Percentiles rank a stretch among this genome's conserved stretches.
These are phyloP conservation scores for Starmerella etchellsii DNA, from an alignment of 805 yeast species.

Conservation along the genomic window DNA sequence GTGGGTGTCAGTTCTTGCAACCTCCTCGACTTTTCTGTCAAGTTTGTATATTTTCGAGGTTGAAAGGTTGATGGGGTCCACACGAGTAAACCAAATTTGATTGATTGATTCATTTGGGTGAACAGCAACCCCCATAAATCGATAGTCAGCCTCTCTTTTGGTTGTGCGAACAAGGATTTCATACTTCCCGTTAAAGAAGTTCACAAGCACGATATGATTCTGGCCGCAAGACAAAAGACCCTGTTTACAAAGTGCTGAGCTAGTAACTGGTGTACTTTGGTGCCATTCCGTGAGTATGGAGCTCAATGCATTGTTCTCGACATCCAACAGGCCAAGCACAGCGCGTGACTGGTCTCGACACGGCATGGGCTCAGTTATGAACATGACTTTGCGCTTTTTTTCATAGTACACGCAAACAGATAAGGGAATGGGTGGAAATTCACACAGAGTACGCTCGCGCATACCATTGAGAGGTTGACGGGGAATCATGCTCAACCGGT, in stretches of 20 bases:
- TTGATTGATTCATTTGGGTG: not conserved
- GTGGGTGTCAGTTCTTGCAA: not conserved
- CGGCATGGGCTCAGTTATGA: not conserved
- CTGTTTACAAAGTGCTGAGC: not conserved
- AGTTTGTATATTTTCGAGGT: not conserved
- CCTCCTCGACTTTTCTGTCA: not conserved
- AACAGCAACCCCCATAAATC: not conserved
- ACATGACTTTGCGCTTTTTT: not conserved
- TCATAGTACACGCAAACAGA: not conserved
- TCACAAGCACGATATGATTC: conserved; percentile 1
- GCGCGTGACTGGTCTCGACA: not conserved
- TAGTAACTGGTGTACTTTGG: not conserved
- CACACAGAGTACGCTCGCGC: not conserved
- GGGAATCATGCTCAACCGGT: no score
- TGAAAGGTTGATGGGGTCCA: not conserved
- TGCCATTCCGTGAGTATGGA: not conserved
- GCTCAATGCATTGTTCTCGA: conserved; percentile 1
- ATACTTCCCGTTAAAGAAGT: not conserved
- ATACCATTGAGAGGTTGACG: not conserved
- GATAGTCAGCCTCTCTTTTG: no score
- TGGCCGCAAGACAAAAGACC: conserved; percentile 3
- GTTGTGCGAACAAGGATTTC: not conserved
- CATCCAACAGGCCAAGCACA: not conserved
- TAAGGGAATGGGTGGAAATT: not conserved
- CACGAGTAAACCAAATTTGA: not conserved